Base-by-base conservation (phyloP, 1,284 basidiomycete species). In the Cronartium quercuum region DNA sequence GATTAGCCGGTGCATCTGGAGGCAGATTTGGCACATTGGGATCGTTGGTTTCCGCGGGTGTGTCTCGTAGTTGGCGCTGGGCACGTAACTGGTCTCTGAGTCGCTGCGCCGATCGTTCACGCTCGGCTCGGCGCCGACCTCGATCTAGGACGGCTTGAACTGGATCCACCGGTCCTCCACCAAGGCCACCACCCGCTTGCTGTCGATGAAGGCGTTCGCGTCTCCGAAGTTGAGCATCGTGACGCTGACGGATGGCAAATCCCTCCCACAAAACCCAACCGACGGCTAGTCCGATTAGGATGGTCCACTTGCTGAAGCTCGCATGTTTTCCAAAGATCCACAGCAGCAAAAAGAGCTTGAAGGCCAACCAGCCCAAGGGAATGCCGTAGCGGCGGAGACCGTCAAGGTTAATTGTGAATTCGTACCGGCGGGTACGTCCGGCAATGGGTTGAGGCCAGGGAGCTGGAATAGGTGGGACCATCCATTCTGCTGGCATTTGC, bases 311-410 rank as follows among this genome's bases (percentile, higher is more conserved):
- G 6, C 69, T 62, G 4, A 55, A 55, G 1, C 68, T 76, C 6
- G 80, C 80, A 70, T 79, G 78, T 40, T 79, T 77, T 7, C 79
- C 80, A 60, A 81, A 81, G 63, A 81, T 77, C 65, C 77, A 80
- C 35, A 80, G 66, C 10, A 81, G 69, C 73, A 81, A 78, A 0
- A 57, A 76, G 34, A 81, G 76, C 66, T 81, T 81, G 71, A 79
- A 63, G 1, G 78, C 64, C 47, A 81, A 77, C 76, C 78, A 77
- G 51, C 79, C 55, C 35, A 81, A 76, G 15, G 80, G 80, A 21
- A 79, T 47, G 24, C 79, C 38, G 64, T 80, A 76, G 1, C 78
- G 76, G 4, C 78, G 34, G 41, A 81, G 66, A 12, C 77, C 78
- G 15, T 81, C 80, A 62, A 81, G 75, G 75, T 81, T 80, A 77